Percentiles rank a stretch among this genome's conserved stretches.
These are phyloP conservation scores for Fragaria ananassa DNA, from an alignment of 306 rosid species.

Conservation along the genomic window DNA sequence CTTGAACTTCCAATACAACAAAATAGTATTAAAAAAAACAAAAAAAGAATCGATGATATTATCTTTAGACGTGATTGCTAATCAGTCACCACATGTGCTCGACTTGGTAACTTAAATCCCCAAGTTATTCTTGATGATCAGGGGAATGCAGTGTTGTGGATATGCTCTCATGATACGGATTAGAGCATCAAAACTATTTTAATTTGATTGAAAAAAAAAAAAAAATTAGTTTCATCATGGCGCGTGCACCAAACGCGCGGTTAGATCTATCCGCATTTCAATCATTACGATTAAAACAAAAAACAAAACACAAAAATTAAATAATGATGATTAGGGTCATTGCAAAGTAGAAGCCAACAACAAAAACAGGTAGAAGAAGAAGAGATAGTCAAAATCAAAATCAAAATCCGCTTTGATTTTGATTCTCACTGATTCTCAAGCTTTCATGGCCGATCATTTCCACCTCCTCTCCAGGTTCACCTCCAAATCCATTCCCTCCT, in stretches of 20 bases:
- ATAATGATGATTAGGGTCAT: not conserved
- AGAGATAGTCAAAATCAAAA: not conserved
- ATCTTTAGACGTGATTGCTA: too few species aligned
- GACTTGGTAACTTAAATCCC: too few species aligned
- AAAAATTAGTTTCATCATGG: not conserved
- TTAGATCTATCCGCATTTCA: not conserved
- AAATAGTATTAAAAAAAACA: too few species aligned
- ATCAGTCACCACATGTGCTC: too few species aligned
- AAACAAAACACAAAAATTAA: not conserved
- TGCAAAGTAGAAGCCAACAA: not conserved
- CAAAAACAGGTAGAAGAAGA: not conserved
- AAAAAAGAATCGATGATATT: too few species aligned
- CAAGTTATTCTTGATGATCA: too few species aligned
- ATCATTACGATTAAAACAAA: not conserved
- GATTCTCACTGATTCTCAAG: slow-evolving; percentile 9
- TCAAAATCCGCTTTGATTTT: not conserved
- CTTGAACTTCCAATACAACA: too few species aligned
- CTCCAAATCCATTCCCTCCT: slow-evolving; percentile 14
- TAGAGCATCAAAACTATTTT: too few species aligned
- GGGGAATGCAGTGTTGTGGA: too few species aligned
- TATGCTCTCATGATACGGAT: too few species aligned
- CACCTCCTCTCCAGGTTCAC: slow-evolving; percentile 49
- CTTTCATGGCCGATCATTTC: slow-evolving; percentile 55
- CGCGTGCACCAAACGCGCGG: not conserved
- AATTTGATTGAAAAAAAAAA: too few species aligned